Percentiles rank a stretch among this genome's conserved stretches.
These are phyloP conservation scores for Arxiozyma slooffiae DNA, from an alignment of 1,139 yeast species.

Conservation along the genomic window DNA sequence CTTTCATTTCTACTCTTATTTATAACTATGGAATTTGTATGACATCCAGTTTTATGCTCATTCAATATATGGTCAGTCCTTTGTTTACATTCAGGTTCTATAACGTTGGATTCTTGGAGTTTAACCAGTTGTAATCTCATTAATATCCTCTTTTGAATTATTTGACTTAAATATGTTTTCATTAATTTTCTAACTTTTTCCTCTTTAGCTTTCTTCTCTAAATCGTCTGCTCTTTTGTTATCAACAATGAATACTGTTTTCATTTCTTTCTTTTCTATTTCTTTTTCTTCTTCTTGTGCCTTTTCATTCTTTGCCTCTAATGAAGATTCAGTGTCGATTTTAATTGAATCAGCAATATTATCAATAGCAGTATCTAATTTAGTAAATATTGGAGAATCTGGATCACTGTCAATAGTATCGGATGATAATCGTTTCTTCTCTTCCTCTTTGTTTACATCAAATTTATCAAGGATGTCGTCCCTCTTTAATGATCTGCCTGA, in stretches of 20 bases:
- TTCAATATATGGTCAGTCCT: constrained; percentile 17
- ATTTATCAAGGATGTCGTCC: not conserved
- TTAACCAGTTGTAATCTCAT: constrained; percentile 23
- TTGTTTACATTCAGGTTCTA: constrained; percentile 5
- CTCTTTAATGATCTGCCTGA: not conserved
- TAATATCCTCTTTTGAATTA: constrained; percentile 22
- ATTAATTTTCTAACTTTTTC: constrained; percentile 3
- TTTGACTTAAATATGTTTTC: constrained; percentile 17
- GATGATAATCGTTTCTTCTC: constrained; percentile 11
- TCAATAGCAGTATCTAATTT: constrained; percentile 10
- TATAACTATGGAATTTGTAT: constrained; percentile 2
- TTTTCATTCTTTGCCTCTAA: not conserved
- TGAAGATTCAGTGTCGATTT: not conserved
- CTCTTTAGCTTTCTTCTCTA: not conserved
- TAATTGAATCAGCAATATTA: constrained; percentile 6
- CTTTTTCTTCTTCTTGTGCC: not conserved
- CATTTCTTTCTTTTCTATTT: not conserved
- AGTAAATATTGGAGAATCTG: constrained; percentile 1
- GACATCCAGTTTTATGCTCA: constrained; percentile 13
- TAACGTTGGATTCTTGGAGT: constrained; percentile 11
- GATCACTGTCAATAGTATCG: not conserved
- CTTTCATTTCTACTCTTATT: constrained; percentile 1
- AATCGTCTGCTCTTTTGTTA: not conserved
- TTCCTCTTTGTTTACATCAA: constrained; percentile 10
- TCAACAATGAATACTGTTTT: constrained; percentile 3